Evolutionary conservation across 495 filamentous ascomycete genomes (phyloP), one percentile per base, ranked within the genome.

Genomic region (Daldinia loculata): DNA sequence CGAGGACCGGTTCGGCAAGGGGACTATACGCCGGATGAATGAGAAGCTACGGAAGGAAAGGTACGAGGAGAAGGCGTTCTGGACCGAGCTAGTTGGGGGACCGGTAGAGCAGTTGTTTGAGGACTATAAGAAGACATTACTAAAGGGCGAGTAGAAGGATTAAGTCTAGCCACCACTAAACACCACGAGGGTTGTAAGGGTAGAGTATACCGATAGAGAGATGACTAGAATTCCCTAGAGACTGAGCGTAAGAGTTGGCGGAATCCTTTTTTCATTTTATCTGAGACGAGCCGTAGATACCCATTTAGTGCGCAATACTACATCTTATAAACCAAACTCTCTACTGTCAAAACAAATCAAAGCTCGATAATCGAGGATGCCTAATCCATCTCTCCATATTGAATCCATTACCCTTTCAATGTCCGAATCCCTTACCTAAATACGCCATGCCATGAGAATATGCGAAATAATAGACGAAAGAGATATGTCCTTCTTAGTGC

Each of bases 11-110:
- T 91, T 89, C 75, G 94, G 93, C 0, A 72, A 75, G 50, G 93
- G 92, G 4, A 90, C 88, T 2, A 85, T 97, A n/a, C 86, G 86
- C 34, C 83, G 82, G 75, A 71, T 97, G 29, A 97, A 97, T 80
- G 91, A 90, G 67, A 82, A 88, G 56, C 76, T 95, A 71, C 82
- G 88, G 43, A 81, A 80, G 17, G 76, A 78, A 48, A 80, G 81
- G 66, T 91, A 92, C 76, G 80, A 86, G 12, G 84, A 87, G 74
- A 81, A 84, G 43, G 72, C 77, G 11, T 94, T 95, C 67, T 98
- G 94, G 94, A 84, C 83, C 19, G 81, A 83, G 51, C 75, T 94
- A 4, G 88, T 93, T 62, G 92, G 90, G 2, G 71, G 78, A 51
- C 80, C 84, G 15, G 86, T 97, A 7, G 82, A 85, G 45, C 83